Evolutionary conservation across 768 basidiomycete species (phyloP).

Genomic region (Leccinum longicurvipes): DNA sequence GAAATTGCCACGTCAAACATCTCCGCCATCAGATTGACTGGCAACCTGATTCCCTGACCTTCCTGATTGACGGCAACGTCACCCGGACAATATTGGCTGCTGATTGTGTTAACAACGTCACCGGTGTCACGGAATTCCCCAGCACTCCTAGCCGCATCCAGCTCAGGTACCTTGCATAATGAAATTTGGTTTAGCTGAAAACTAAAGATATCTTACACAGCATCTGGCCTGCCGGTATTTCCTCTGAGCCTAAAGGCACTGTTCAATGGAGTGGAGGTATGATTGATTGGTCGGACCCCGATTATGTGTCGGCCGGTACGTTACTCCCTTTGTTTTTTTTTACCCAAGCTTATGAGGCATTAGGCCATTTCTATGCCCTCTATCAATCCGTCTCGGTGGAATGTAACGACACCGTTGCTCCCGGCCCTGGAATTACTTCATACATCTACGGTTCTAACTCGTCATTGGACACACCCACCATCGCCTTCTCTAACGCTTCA

Average conservation of each 20-base stretch:
- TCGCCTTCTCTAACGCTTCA: constrained; percentile 58
- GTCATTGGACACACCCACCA: constrained; percentile 47
- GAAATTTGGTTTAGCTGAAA: neutral
- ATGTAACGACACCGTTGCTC: constrained; percentile 51
- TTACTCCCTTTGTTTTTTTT: neutral
- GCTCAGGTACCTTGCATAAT: constrained; percentile 48
- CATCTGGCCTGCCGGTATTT: constrained; percentile 81
- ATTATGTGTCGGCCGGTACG: constrained; percentile 64
- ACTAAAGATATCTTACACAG: constrained; percentile 27
- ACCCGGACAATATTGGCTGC: constrained; percentile 66
- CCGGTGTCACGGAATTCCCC: constrained; percentile 66
- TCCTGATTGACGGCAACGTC: constrained; percentile 64
- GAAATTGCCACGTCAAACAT: neutral
- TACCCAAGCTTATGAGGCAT: neutral
- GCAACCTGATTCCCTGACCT: constrained; percentile 64
- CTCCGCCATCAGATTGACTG: constrained; percentile 63
- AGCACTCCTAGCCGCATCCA: constrained; percentile 79
- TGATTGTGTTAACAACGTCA: constrained; percentile 47
- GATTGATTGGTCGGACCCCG: constrained; percentile 79
- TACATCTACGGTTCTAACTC: constrained; percentile 63
- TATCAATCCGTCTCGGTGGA: constrained; percentile 60
- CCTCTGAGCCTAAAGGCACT: constrained; percentile 58
- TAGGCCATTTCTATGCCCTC: constrained; percentile 69
- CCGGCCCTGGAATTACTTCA: constrained; percentile 49
- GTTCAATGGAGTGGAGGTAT: constrained; percentile 78